These are phyloP conservation scores for Cystoderma amianthinum DNA, from an alignment of 768 basidiomycete genomes.

Conservation along the genomic window DNA sequence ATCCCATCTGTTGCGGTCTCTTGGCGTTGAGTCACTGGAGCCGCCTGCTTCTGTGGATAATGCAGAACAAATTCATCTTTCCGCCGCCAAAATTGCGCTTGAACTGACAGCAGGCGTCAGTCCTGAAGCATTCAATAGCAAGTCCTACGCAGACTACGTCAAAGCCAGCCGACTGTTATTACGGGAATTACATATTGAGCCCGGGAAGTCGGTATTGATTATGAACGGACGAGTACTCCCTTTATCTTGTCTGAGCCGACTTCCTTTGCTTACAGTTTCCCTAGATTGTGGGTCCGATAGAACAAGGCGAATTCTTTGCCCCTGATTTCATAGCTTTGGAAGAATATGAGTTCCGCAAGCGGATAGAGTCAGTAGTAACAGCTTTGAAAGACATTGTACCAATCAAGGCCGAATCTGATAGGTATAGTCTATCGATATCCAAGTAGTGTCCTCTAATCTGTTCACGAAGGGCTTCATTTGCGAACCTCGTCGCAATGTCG, in stretches of 20 bases:
- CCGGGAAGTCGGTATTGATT: constrained; percentile 59
- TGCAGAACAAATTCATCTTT: constrained; percentile 31
- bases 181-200: constrained; percentile 47
- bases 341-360: constrained; percentile 65
- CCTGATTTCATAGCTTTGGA: constrained; percentile 73
- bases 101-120: constrained; percentile 25
- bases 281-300: constrained; percentile 76
- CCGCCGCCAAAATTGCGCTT: constrained; percentile 19
- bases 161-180: constrained; percentile 39
- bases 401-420: constrained; percentile 26
- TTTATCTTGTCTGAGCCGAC: not conserved
- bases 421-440: constrained; percentile 23
- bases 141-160: constrained; percentile 34
- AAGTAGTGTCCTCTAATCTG: not conserved
- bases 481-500: constrained; percentile 56
- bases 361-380: constrained; percentile 60
- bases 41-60: constrained; percentile 5
- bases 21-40: constrained; percentile 21
- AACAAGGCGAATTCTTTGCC: constrained; percentile 46
- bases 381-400: constrained; percentile 53
- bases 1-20: constrained; percentile 27
- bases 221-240: constrained; percentile 78
- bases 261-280: not conserved
- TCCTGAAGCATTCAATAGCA: constrained; percentile 21
- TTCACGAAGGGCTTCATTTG: constrained; percentile 39